phyloP scores from a whole-genome alignment of 345 rosid genomes.

The Rhodamnia rubescens region DNA sequence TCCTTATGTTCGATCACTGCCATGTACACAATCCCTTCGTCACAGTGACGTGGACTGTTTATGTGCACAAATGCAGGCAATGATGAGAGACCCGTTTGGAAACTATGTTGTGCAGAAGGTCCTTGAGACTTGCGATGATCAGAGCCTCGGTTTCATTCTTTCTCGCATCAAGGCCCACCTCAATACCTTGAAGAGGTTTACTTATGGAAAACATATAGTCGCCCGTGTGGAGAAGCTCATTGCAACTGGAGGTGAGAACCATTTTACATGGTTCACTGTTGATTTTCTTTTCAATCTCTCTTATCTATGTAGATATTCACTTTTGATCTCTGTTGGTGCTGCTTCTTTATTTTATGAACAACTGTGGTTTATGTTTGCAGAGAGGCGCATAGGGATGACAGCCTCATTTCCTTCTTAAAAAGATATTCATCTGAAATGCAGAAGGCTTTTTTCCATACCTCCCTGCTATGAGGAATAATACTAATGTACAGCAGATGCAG shows the following conservation, averaged over 20 bases:
- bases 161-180: conserved; percentile 88
- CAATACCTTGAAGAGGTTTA: conserved; percentile 79
- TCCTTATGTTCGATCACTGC: not conserved
- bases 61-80: conserved; percentile 47
- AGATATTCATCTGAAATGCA: not conserved
- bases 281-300: not conserved
- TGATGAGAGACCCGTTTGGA: conserved; percentile 99
- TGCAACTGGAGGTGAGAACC: conserved; percentile 70
- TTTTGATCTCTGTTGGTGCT: not conserved
- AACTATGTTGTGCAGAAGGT: conserved; percentile 97
- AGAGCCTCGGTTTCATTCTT: conserved; percentile 63
- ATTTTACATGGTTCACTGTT: not conserved
- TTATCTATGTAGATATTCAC: not conserved
- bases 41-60: not conserved
- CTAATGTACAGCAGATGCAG: conserved; percentile 8
- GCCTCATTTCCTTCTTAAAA: conserved; percentile 25
- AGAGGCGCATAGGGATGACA: conserved; percentile 68
- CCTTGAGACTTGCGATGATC: conserved; percentile 88
- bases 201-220: conserved; percentile 95
- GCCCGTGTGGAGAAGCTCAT: conserved; percentile 94
- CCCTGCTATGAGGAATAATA: not conserved
- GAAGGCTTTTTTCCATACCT: not conserved
- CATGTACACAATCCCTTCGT: not conserved
- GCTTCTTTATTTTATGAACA: not conserved
- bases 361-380: conserved; percentile 30